Conservation (phyloP, 768 basidiomycete genomes). For the Vishniacozyma victoriae region DNA sequence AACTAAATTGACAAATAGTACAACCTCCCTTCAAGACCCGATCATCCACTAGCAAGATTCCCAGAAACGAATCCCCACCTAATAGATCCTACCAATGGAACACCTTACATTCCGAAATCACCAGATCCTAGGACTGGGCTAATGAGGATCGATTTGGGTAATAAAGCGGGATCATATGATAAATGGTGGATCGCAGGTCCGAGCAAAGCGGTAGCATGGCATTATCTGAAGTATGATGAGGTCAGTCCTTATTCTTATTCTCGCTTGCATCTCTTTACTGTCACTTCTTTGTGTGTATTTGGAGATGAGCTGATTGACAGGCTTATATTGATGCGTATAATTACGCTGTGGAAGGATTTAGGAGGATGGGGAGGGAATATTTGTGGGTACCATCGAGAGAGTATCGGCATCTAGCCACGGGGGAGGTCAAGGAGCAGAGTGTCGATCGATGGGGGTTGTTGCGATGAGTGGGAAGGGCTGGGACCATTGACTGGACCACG, state of each 20-base stretch:
- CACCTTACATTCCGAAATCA: not conserved
- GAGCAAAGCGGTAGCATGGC: conserved; percentile 20
- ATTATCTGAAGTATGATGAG: conserved; percentile 23
- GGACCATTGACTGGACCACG: too few species aligned
- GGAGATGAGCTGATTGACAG: too few species aligned
- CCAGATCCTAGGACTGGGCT: conserved; percentile 26
- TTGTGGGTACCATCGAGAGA: too few species aligned
- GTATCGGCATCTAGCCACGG: too few species aligned
- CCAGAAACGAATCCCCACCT: not conserved
- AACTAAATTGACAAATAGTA: not conserved
- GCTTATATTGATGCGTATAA: too few species aligned
- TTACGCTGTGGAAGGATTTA: too few species aligned
- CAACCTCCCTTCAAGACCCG: conserved; percentile 3
- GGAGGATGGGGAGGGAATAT: too few species aligned
- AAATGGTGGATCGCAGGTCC: conserved; percentile 18
- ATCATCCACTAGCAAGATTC: not conserved
- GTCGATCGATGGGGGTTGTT: too few species aligned
- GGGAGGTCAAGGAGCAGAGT: too few species aligned
- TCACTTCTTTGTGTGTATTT: too few species aligned
- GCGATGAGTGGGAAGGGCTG: too few species aligned
- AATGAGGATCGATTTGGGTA: conserved; percentile 17
- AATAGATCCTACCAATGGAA: conserved; percentile 6
- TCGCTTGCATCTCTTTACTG: too few species aligned
- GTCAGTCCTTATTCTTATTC: conserved; percentile 15
- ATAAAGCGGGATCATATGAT: conserved; percentile 6